Evolutionary conservation across 352 stramenopile species (phyloP).

Genomic region (Detonula confervacea): DNA sequence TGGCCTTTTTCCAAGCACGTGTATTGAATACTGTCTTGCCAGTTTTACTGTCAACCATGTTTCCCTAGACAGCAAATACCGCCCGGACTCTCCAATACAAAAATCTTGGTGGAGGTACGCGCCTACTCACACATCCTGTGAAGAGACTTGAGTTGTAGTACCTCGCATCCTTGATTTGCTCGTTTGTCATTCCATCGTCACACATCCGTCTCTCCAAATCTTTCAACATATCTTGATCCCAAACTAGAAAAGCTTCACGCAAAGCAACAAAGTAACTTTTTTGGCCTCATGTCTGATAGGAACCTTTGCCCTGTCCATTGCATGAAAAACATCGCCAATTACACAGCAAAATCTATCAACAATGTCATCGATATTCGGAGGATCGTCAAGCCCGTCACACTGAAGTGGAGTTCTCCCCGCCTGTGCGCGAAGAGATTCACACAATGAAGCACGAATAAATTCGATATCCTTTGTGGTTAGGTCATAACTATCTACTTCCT

Average conservation of each 20-base stretch:
- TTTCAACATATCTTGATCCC: conserved; percentile 44
- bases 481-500: not conserved
- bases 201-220: conserved; percentile 32
- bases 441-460: conserved; percentile 2
- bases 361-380: conserved; percentile 42
- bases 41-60: conserved; percentile 46
- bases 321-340: conserved; percentile 61
- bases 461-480: conserved; percentile 41
- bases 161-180: conserved; percentile 29
- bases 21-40: conserved; percentile 56
- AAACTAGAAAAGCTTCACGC: conserved; percentile 48
- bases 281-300: conserved; percentile 53
- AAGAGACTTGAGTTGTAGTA: conserved; percentile 46
- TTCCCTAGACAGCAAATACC: conserved; percentile 50
- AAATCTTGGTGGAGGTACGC: conserved; percentile 26
- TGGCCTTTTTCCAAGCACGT: conserved; percentile 53
- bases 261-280: conserved; percentile 52
- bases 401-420: not conserved
- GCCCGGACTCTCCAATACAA: conserved; percentile 58
- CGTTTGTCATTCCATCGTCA: conserved; percentile 24
- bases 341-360: conserved; percentile 38
- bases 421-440: conserved; percentile 9
- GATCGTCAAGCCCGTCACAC: conserved; percentile 26
- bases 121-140: conserved; percentile 37
- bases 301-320: conserved; percentile 54